A percentile compares a stretch with the other conserved stretches of the same genome.
Conservation (phyloP, 2,329 filamentous ascomycete species). For the Aspergillus sp. region DNA sequence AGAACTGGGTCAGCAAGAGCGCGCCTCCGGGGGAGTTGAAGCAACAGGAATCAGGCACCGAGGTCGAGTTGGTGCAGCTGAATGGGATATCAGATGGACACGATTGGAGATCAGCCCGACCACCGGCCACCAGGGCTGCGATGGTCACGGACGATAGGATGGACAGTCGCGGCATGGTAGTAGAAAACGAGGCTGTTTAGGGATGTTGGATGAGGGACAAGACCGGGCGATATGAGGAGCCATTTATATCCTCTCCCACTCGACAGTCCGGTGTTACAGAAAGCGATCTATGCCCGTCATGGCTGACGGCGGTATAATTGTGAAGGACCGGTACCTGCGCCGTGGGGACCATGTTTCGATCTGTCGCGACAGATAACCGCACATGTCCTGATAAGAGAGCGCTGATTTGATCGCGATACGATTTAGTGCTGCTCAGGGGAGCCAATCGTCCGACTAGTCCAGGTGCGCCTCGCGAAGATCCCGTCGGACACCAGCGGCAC, state of each 20-base stretch:
- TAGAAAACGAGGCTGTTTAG: neutral
- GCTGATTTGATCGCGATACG: slow-evolving; percentile 25
- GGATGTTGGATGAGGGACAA: neutral
- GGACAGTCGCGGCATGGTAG: slow-evolving; percentile 1
- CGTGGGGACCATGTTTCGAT: slow-evolving; percentile 1
- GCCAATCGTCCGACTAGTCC: slow-evolving; percentile 5
- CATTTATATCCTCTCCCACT: neutral
- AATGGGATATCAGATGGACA: slow-evolving; percentile 41
- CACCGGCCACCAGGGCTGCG: slow-evolving; percentile 18
- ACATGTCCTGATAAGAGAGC: slow-evolving; percentile 26
- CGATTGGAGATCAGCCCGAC: slow-evolving; percentile 22
- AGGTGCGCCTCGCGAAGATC: slow-evolving; percentile 11
- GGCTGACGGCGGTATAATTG: neutral
- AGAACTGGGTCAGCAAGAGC: slow-evolving; percentile 59
- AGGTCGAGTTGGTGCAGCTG: slow-evolving; percentile 56
- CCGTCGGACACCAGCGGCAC: slow-evolving; percentile 14
- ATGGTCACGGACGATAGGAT: slow-evolving; percentile 20
- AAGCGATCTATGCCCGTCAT: neutral
- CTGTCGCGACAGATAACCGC: slow-evolving; percentile 15
- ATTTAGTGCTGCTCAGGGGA: slow-evolving; percentile 5
- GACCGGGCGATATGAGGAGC: neutral
- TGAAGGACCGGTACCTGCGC: slow-evolving; percentile 1
- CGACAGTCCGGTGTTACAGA: too few relatives aligned
- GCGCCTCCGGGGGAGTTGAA: slow-evolving; percentile 58
- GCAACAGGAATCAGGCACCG: slow-evolving; percentile 53